Percentiles rank a stretch among this genome's conserved stretches.
phyloP scores from a whole-genome alignment of 2,329 filamentous ascomycete species.

The Aspergillus awamori region DNA sequence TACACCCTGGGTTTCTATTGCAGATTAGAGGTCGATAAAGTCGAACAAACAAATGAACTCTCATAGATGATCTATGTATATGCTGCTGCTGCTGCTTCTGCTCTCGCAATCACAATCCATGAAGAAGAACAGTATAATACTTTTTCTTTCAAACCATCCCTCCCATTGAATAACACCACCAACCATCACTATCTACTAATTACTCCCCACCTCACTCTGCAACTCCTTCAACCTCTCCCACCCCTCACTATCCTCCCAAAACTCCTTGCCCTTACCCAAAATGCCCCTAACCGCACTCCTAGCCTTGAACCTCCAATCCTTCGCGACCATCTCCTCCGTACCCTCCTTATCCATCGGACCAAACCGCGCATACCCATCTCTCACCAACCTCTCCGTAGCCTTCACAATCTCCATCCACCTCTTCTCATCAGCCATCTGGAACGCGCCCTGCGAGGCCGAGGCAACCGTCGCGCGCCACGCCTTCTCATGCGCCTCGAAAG shows the following conservation, averaged over 20 bases:
- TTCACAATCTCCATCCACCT: slow-evolving; percentile 74
- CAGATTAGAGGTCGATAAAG: background rate
- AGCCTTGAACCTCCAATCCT: slow-evolving; percentile 86
- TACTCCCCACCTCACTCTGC: slow-evolving; percentile 38
- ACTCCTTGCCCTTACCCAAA: slow-evolving; percentile 76
- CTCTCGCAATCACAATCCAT: background rate
- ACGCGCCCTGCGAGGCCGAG: slow-evolving; percentile 48
- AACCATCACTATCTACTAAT: background rate
- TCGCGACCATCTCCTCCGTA: slow-evolving; percentile 64
- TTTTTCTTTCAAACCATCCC: background rate
- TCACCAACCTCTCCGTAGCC: slow-evolving; percentile 77
- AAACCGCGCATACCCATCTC: slow-evolving; percentile 77
- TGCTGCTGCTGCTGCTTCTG: background rate
- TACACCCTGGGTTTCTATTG: too few relatives aligned
- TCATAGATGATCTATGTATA: background rate
- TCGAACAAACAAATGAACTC: background rate
- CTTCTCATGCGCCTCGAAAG: slow-evolving; percentile 83
- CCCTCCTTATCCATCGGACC: slow-evolving; percentile 63
- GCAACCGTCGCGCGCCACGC: slow-evolving; percentile 74
- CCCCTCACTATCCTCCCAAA: slow-evolving; percentile 71
- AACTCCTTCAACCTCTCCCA: slow-evolving; percentile 44
- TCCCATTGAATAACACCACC: background rate
- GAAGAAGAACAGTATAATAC: background rate
- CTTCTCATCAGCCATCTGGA: slow-evolving; percentile 59
- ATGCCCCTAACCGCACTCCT: slow-evolving; percentile 81